Evolutionary conservation across 192 early-diverging fungal species (phyloP), one percentile per base, ranked within the genome.

Genomic region (Coemansia reversa): DNA sequence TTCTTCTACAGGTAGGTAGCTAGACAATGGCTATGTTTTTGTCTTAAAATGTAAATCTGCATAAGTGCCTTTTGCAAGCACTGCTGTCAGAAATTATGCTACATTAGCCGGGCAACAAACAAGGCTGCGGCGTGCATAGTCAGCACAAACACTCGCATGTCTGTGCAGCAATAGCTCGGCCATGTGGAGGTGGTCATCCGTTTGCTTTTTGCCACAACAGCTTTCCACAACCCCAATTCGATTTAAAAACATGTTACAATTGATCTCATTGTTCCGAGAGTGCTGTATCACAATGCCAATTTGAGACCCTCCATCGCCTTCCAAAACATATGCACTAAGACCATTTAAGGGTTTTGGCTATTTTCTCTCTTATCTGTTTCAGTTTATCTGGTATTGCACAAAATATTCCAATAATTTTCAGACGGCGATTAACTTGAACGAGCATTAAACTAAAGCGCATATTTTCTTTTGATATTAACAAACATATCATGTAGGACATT

Each of bases 1-100:
- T 81, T 50, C 53, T 81, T 55, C 55, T 81, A 24, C 79, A 81
- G 79, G 79, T 81, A 72, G 63, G 73, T 48, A 48, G 39, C 39
- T 45, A 16, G 12, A 16, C 7, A 45, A 16, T 14, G 7, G 14
- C 39, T 45, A 45, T 45, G 14, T 45, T 45, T 45, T 0, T 45
- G 12, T 45, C 39, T 45, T 45, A 12, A 12, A 45, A 45, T 45
- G 39, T 14, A 16, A 45, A 45, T 11, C 39, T 45, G 14, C 39
- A 16, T 16, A 12, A 16, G 39, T 16, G 7, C 39, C 39, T 16
- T 45, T 45, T 16, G 39, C 14, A 45, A 45, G 39, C 39, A 45
- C 39, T 45, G 39, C 39, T 45, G 39, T 14, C 39, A 45, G 14
- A 45, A 45, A 45, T 16, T 45, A 45, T 16, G 39, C 39, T 16